These are phyloP conservation scores for Chlamydomonas sphaeroides DNA, from an alignment of 139 green algal genomes.

Conservation along the genomic window DNA sequence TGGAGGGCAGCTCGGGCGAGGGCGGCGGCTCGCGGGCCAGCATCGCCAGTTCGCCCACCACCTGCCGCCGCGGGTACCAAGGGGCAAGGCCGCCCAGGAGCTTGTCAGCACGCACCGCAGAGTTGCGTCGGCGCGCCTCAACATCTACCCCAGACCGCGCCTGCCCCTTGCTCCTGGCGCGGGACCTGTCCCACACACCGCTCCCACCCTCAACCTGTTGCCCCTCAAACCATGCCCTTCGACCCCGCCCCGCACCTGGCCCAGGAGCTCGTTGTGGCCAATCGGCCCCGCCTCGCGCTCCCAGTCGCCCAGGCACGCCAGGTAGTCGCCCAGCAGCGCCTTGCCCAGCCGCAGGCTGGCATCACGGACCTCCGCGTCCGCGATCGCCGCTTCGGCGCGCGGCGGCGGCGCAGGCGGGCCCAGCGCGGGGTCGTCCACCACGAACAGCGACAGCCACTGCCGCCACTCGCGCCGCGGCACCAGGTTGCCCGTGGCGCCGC, in stretches of 20 bases:
- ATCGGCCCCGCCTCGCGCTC: slow-evolving; percentile 32
- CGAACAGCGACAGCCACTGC: slow-evolving; percentile 75
- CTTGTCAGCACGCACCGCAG: too few species aligned
- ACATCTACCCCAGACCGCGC: too few species aligned
- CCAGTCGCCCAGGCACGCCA: slow-evolving; percentile 58
- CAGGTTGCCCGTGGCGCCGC: slow-evolving; percentile 55
- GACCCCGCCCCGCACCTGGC: slow-evolving; percentile 9
- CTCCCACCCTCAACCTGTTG: too few species aligned
- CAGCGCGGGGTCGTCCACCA: slow-evolving; percentile 53
- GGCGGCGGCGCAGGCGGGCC: slow-evolving; percentile 26
- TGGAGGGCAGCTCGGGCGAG: slow-evolving; percentile 39
- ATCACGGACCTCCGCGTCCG: neutral
- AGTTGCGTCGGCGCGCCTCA: too few species aligned
- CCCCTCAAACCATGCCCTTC: too few species aligned
- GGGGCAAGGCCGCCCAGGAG: too few species aligned
- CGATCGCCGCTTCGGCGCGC: slow-evolving; percentile 1
- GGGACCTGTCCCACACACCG: too few species aligned
- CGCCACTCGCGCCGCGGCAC: slow-evolving; percentile 69
- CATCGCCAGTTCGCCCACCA: slow-evolving; percentile 46
- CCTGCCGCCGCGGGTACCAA: too few species aligned
- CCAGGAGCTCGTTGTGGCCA: slow-evolving; percentile 50
- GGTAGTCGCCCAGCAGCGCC: slow-evolving; percentile 56
- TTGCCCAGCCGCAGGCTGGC: slow-evolving; percentile 5
- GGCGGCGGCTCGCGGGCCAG: slow-evolving; percentile 18
- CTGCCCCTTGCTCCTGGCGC: too few species aligned